Base-by-base conservation (phyloP, 306 rosid species). In the Fragaria iinumae region DNA sequence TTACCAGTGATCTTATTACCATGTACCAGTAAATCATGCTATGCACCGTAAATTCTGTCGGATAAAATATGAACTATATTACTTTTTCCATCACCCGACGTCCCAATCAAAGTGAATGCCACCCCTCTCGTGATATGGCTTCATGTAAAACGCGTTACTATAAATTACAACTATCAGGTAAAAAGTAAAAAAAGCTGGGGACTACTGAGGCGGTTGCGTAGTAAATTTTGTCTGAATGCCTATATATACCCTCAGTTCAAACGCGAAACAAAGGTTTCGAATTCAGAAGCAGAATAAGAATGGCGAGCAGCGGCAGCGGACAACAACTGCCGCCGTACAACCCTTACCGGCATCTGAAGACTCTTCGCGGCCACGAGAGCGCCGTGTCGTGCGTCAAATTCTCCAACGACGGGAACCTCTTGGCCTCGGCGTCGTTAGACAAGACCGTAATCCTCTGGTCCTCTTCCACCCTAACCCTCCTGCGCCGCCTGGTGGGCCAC, bases 341-440 rank as follows among this genome's bases (percentile, higher is more conserved):
- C 9, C 97, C 97, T 0, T 95, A 95, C 91, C 91, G 90, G 8
- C 96, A 85, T 71, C 80, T 84, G 38, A 91, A 88, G 77, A 88
- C 91, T 84, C 91, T 95, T 10, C 82, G 81, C 8, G 96, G 78
- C 1, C 99, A 92, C 83, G 81, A 81, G 3, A 70, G 66, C 32
- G 96, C 96, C 27, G 85, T 92, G 1, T 88, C 99, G 27, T 95
- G 97, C 84, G 97, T 91, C 23, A 92, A 91, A 34, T 95, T 88
- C 82, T 92, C 99, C 45, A 89, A 88, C 88, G 93, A 95, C 71
- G 99, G 93, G 3, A 77, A 77, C 64, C 96, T 90, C 2, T 21
- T 95, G 1, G 99, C 96, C 56, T 95, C 97, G 3, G 93, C 91
- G 8, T 89, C 97, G 39, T 85, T 87, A n/a, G 97, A 92, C 92